Conservation (phyloP, 306 rosid genomes). For the Styphnolobium japonicum region DNA sequence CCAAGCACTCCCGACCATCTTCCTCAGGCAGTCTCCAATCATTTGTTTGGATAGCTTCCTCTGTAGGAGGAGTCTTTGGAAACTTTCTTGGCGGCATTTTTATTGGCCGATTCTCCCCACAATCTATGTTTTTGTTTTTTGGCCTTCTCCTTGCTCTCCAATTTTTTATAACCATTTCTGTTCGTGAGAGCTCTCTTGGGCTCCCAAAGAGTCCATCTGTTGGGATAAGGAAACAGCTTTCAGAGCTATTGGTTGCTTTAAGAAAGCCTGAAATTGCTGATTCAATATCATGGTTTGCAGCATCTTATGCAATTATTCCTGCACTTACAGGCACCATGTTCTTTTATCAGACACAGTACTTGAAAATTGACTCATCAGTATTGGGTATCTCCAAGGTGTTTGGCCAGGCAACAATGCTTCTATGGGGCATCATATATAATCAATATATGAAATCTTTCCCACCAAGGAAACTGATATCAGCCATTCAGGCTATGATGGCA, state of each 20-base stretch:
- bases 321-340: constrained; percentile 89
- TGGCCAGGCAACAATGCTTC: constrained; percentile 85
- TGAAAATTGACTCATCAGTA: constrained; percentile 65
- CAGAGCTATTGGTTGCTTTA: constrained; percentile 54
- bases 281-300: constrained; percentile 80
- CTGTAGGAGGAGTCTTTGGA: constrained; percentile 87
- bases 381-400: constrained; percentile 84
- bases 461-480: constrained; percentile 66
- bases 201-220: constrained; percentile 51
- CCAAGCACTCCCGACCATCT: constrained; percentile 40
- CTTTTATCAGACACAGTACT: constrained; percentile 77
- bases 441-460: constrained; percentile 56
- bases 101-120: constrained; percentile 53
- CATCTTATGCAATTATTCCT: constrained; percentile 82
- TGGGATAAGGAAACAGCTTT: constrained; percentile 68
- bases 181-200: constrained; percentile 61
- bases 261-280: constrained; percentile 61
- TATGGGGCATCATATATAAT: constrained; percentile 73
- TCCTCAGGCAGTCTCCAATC: constrained; percentile 82
- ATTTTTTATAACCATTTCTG: constrained; percentile 52
- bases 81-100: constrained; percentile 72
- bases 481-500: constrained; percentile 67
- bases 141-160: constrained; percentile 70
- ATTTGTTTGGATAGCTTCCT: constrained; percentile 85
- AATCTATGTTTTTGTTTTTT: constrained; percentile 57